Conservation (phyloP, 2,329 filamentous ascomycete genomes). For the Xylariaceae sp. region DNA sequence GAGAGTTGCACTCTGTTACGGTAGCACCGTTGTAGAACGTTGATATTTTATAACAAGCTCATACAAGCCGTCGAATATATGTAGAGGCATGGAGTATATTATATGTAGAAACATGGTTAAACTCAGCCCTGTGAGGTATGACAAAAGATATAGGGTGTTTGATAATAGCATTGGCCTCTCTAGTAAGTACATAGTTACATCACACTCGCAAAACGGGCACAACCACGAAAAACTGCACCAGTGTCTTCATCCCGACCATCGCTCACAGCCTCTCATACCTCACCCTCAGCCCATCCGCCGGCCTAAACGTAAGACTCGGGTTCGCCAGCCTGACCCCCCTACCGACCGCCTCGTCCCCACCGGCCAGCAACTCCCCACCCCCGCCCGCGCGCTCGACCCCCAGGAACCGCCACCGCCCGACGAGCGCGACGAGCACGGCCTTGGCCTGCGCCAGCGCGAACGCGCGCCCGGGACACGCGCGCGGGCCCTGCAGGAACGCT, state of each 20-base stretch:
- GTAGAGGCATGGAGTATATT: too few relatives aligned
- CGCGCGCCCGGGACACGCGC: conserved; percentile 32
- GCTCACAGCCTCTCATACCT: conserved; percentile 24
- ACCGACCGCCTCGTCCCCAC: conserved; percentile 24
- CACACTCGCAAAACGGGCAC: too few relatives aligned
- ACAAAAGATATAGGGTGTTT: too few relatives aligned
- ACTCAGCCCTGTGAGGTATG: too few relatives aligned
- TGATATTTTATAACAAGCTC: too few relatives aligned
- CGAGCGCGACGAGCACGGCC: conserved; percentile 29
- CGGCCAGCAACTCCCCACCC: conserved; percentile 16
- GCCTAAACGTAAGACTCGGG: conserved; percentile 28
- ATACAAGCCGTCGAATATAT: too few relatives aligned
- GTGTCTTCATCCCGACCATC: neutral
- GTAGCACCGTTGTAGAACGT: too few relatives aligned
- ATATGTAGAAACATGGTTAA: too few relatives aligned
- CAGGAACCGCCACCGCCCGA: conserved; percentile 27
- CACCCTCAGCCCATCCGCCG: conserved; percentile 24
- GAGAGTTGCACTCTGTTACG: too few relatives aligned
- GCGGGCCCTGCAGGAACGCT: conserved; percentile 34
- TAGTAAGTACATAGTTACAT: too few relatives aligned
- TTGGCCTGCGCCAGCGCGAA: conserved; percentile 33
- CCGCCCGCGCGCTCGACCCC: conserved; percentile 21
- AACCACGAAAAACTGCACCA: too few relatives aligned
- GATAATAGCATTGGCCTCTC: too few relatives aligned
- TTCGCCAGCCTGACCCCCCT: conserved; percentile 29